Base-by-base conservation (phyloP, 2,329 filamentous ascomycete genomes). In the Colletotrichum navitas region DNA sequence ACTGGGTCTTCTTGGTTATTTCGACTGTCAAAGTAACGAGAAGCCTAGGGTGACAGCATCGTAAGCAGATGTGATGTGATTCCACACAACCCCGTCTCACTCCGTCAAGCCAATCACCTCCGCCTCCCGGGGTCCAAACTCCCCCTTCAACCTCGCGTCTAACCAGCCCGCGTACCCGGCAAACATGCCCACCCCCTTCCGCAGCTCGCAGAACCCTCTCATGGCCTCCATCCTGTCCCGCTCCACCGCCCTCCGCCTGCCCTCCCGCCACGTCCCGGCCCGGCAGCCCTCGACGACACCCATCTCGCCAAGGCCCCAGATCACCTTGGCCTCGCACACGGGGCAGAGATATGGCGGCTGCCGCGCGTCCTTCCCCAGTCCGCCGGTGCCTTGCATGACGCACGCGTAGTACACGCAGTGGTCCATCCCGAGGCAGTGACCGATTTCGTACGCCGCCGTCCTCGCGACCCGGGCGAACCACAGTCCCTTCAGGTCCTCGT, bases 331-430 rank as follows among this genome's bases (percentile, higher is more conserved):
- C 66, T 88, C 76, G 74, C 90, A 90, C 0, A 92, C 82, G 0
- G 87, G 88, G 74, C 90, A 92, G 4, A 91, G 75, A 74, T 90
- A 92, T 1, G 89, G 89, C 32, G 90, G 89, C 76, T 92, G 89
- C 52, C 89, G 80, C 2, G 85, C 81, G 76, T 92, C 90, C 77
- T 92, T 90, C 0, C 79, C 81, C 49, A 91, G 81, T 1, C 84
- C 83, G 0, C 86, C 85, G 0, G 88, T 89, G 5, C 87, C 85
- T 76, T 92, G 90, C 89, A 92, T 91, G 2, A 85, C 83, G 74
- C 90, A 92, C 0, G 90, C 88, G 74, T 89, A 91, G 75, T 89
- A 92, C 0, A 87, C 81, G 76, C 91, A 93, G 76, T 93, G 91
- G 10, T 79, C 90, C 18, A 93, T 83, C 0, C 88, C 89, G 47